Percentiles rank a stretch among this genome's conserved stretches.
phyloP scores from a whole-genome alignment of 495 filamentous ascomycete species.

The Collariella sp. region DNA sequence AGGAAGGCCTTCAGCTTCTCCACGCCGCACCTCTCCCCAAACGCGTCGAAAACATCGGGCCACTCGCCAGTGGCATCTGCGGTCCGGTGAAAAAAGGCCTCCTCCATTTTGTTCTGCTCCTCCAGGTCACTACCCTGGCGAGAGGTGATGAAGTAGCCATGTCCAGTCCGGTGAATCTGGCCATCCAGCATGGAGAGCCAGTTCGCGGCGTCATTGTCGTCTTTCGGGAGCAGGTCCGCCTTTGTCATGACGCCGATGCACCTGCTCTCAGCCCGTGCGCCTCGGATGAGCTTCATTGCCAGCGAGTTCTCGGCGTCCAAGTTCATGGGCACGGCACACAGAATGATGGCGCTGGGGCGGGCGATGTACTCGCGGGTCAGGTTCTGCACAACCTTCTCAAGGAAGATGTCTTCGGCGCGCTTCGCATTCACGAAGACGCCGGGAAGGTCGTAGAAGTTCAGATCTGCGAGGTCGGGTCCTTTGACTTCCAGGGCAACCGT shows the following conservation, averaged over 20 bases:
- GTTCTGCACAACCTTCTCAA: slow-evolving; percentile 59
- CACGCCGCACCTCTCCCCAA: slow-evolving; percentile 50
- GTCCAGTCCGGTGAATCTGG: slow-evolving; percentile 45
- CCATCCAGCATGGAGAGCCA: slow-evolving; percentile 55
- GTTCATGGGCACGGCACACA: slow-evolving; percentile 69
- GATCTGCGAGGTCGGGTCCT: slow-evolving; percentile 54
- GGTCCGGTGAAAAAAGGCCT: slow-evolving; percentile 46
- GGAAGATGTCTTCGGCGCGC: slow-evolving; percentile 51
- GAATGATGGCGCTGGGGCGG: slow-evolving; percentile 56
- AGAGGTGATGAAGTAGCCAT: slow-evolving; percentile 58
- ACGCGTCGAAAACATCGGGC: slow-evolving; percentile 36
- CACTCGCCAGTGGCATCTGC: slow-evolving; percentile 32
- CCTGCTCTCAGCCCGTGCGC: slow-evolving; percentile 48
- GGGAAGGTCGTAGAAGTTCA: slow-evolving; percentile 75
- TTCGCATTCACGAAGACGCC: slow-evolving; percentile 64
- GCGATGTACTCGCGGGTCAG: slow-evolving; percentile 59
- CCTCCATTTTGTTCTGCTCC: slow-evolving; percentile 49
- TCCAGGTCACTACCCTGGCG: slow-evolving; percentile 40
- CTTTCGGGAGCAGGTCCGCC: slow-evolving; percentile 54
- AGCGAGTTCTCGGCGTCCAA: slow-evolving; percentile 62
- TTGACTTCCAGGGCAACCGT: slow-evolving; percentile 65
- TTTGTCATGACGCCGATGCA: slow-evolving; percentile 76
- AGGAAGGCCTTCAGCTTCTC: slow-evolving; percentile 46
- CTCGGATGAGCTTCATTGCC: slow-evolving; percentile 53
- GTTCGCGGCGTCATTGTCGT: slow-evolving; percentile 34